These are phyloP conservation scores for Hyphodiscus hymeniophilus DNA, from an alignment of 495 filamentous ascomycete genomes.

Conservation along the genomic window DNA sequence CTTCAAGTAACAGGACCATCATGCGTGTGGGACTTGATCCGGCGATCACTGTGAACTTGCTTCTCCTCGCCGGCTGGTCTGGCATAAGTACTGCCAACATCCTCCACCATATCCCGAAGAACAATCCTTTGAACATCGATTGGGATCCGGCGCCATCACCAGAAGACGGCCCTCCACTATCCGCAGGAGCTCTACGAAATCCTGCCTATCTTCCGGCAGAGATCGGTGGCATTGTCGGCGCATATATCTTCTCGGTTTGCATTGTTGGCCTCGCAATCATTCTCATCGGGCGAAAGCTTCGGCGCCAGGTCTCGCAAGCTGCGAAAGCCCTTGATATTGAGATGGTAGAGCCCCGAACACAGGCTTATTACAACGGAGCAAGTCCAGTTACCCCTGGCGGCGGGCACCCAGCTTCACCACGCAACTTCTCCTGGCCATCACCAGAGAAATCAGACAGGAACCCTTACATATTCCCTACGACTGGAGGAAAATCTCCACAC, in stretches of 20 bases:
- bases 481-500: slow-evolving; percentile 7
- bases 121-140: slow-evolving; percentile 37
- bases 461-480: slow-evolving; percentile 38
- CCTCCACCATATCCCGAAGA: slow-evolving; percentile 13
- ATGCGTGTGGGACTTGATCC: slow-evolving; percentile 16
- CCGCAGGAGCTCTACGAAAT: slow-evolving; percentile 47
- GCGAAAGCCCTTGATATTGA: slow-evolving; percentile 49
- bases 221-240: slow-evolving; percentile 70
- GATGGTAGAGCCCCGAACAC: slow-evolving; percentile 44
- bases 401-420: slow-evolving; percentile 22
- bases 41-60: slow-evolving; percentile 3
- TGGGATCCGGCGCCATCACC: slow-evolving; percentile 48
- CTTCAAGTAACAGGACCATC: slow-evolving; percentile 1
- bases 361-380: slow-evolving; percentile 28
- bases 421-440: slow-evolving; percentile 41
- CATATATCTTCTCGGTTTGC: slow-evolving; percentile 67
- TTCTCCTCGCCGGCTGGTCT: slow-evolving; percentile 4
- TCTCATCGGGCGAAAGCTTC: slow-evolving; percentile 50
- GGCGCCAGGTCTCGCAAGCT: slow-evolving; percentile 43
- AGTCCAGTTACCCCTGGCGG: slow-evolving; percentile 39
- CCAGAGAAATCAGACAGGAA: slow-evolving; percentile 38
- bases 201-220: slow-evolving; percentile 58
- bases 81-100: slow-evolving; percentile 16
- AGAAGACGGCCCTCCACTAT: slow-evolving; percentile 47
- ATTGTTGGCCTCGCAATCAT: slow-evolving; percentile 60